Conservation (phyloP, 148 eudicot genomes). For the Spergularia bocconei region DNA sequence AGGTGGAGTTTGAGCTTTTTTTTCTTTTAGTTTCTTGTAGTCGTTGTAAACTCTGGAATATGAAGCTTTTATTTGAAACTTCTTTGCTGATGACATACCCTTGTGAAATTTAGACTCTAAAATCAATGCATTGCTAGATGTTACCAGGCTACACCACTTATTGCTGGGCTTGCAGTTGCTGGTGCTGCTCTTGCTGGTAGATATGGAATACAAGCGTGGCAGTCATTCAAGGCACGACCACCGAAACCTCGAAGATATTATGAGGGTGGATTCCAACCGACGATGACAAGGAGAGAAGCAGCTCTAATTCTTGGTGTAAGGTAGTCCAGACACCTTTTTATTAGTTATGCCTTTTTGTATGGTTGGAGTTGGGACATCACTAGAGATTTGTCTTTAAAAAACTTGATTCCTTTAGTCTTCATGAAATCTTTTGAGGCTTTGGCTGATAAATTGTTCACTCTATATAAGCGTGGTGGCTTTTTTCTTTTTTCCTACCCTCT, state of each 20-base stretch:
- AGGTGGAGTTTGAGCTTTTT: neutral
- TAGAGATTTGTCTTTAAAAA: too few species aligned
- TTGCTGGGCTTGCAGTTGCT: slow-evolving; percentile 68
- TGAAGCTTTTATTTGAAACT: neutral
- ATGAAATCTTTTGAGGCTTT: neutral
- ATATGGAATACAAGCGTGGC: slow-evolving; percentile 73
- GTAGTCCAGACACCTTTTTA: slow-evolving; percentile 27
- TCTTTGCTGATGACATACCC: neutral
- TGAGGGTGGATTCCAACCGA: slow-evolving; percentile 67
- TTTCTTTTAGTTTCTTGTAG: neutral
- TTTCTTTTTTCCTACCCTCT: neutral
- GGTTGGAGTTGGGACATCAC: too few species aligned
- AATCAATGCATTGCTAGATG: slow-evolving; percentile 37
- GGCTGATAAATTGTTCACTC: neutral
- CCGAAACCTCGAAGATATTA: slow-evolving; percentile 57
- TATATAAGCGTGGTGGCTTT: neutral
- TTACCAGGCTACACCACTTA: slow-evolving; percentile 57
- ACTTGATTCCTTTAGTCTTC: too few species aligned
- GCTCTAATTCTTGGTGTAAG: slow-evolving; percentile 78
- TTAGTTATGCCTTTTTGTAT: neutral
- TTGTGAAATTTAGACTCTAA: slow-evolving; percentile 21
- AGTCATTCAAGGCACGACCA: slow-evolving; percentile 59
- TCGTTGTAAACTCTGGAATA: neutral
- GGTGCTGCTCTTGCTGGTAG: slow-evolving; percentile 72
- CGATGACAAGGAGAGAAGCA: slow-evolving; percentile 81